A percentile compares a stretch with the other conserved stretches of the same genome.
Evolutionary conservation across 2,329 filamentous ascomycete genomes (phyloP).

Genomic region (Colletotrichum echinochloae): DNA sequence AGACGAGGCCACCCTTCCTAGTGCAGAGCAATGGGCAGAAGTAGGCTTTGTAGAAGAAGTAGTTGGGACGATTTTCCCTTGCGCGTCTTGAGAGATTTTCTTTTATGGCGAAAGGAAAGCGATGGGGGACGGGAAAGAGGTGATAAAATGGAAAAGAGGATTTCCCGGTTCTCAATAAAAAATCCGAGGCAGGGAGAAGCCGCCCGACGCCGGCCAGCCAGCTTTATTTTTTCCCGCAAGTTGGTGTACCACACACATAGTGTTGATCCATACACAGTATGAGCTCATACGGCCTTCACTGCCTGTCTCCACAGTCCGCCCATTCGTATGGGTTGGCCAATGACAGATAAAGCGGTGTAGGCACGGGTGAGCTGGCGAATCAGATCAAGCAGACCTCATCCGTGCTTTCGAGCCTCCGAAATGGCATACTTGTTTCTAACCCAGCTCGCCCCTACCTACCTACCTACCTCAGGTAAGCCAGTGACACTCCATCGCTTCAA

Average conservation of each 20-base stretch:
- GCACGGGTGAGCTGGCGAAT: not conserved
- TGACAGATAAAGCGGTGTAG: not conserved
- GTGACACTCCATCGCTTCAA: constrained; percentile 17
- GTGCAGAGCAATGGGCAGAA: constrained; percentile 16
- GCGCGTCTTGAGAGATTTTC: constrained; percentile 5
- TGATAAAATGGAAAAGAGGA: constrained; percentile 25
- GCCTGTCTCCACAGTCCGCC: constrained; percentile 1
- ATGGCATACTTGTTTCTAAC: constrained; percentile 37
- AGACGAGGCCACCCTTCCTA: not conserved
- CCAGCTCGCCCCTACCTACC: not conserved
- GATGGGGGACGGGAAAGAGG: constrained; percentile 3
- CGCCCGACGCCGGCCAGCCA: constrained; percentile 19
- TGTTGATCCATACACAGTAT: not conserved
- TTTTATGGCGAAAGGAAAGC: not conserved
- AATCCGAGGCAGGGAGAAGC: constrained; percentile 28
- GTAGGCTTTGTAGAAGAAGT: constrained; percentile 11
- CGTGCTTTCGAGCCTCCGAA: constrained; percentile 26
- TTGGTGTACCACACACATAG: constrained; percentile 8
- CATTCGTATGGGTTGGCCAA: not conserved
- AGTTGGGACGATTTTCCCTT: constrained; percentile 24
- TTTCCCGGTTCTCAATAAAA: constrained; percentile 35
- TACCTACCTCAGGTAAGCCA: not conserved
- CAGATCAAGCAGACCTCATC: not conserved
- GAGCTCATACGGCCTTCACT: not conserved
- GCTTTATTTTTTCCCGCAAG: constrained; percentile 19